Conservation (phyloP, 2,329 filamentous ascomycete species). For the Sporothrix curviconia region DNA sequence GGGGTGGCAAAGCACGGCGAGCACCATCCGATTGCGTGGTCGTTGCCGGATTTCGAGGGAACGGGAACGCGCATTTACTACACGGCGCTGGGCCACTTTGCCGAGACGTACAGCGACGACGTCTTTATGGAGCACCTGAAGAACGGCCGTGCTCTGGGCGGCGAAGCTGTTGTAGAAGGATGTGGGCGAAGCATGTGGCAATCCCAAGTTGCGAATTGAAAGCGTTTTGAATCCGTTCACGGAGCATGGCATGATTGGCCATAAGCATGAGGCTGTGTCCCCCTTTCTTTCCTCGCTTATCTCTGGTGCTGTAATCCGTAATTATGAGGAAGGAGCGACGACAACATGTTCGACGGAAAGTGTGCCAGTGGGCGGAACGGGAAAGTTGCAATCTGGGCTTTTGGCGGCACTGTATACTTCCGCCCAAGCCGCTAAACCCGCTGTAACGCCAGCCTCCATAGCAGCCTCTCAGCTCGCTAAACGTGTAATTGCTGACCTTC, state of each 20-base stretch:
- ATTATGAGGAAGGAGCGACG: background rate
- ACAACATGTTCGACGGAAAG: background rate
- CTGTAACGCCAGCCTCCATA: too few relatives aligned
- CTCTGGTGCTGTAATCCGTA: too few relatives aligned
- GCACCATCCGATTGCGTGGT: slow-evolving; percentile 36
- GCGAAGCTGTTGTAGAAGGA: slow-evolving; percentile 21
- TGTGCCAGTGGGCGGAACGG: background rate
- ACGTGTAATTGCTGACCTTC: too few relatives aligned
- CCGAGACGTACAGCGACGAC: slow-evolving; percentile 32
- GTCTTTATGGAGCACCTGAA: slow-evolving; percentile 23
- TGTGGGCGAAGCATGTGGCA: background rate
- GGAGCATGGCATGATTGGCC: too few relatives aligned
- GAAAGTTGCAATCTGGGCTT: background rate
- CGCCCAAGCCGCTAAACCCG: too few relatives aligned
- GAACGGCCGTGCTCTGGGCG: slow-evolving; percentile 25
- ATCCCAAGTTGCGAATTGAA: too few relatives aligned
- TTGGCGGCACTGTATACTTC: too few relatives aligned
- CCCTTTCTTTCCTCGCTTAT: too few relatives aligned
- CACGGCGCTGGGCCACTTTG: slow-evolving; percentile 37
- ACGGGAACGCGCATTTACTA: slow-evolving; percentile 35
- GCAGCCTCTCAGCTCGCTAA: too few relatives aligned
- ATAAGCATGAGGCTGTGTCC: too few relatives aligned
- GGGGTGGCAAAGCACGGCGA: slow-evolving; percentile 30
- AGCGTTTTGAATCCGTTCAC: too few relatives aligned
- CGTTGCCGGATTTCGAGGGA: slow-evolving; percentile 32